Conservation (phyloP, 257 asterid species). For the Solanum peruvianum region DNA sequence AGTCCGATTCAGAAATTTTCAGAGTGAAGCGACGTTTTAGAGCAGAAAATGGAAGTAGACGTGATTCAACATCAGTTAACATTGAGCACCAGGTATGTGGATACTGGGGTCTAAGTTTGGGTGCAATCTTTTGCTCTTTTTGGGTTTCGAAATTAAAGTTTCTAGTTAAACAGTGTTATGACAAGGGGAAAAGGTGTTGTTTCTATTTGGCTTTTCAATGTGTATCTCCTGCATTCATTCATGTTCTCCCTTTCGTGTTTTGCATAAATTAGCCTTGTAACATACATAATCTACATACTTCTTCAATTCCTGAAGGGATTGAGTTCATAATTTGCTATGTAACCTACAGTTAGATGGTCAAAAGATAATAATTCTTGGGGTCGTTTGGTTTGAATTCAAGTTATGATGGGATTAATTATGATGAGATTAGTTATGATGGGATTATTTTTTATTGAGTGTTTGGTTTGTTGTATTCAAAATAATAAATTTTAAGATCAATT, state of each 20-base stretch:
- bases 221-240: neutral
- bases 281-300: neutral
- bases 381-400: too few species aligned
- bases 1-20: constrained; percentile 8
- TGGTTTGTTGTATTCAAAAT: too few species aligned
- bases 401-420: too few species aligned
- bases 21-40: constrained; percentile 8
- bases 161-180: neutral
- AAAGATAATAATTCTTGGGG: neutral
- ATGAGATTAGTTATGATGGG: too few species aligned
- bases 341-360: neutral
- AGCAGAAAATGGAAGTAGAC: neutral
- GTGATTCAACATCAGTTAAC: neutral
- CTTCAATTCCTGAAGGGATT: neutral
- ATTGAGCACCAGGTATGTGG: constrained; percentile 2
- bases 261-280: neutral
- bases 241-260: neutral
- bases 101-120: neutral
- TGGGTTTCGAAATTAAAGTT: neutral
- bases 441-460: too few species aligned
- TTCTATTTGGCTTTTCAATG: neutral
- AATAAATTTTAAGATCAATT: too few species aligned
- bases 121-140: neutral
- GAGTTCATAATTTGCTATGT: neutral
- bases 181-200: neutral